Evolutionary conservation across 129 eudicot genomes (phyloP).

Genomic region (Artemisia tridentata): DNA sequence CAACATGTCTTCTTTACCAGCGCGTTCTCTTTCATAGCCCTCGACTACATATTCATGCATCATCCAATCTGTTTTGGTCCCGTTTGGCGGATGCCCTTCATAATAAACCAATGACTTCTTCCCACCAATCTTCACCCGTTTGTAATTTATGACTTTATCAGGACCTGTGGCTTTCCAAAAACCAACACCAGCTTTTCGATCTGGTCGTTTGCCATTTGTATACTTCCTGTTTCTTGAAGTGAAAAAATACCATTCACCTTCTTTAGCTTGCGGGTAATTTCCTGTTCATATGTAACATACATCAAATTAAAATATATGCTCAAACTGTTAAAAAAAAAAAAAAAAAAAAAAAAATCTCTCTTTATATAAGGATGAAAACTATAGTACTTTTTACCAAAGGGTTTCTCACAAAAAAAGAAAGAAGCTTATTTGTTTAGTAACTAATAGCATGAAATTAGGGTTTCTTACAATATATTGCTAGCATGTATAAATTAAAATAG

Average conservation of each 20-base stretch:
- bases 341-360: too few relatives aligned
- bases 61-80: slow-evolving; percentile 26
- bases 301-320: background rate
- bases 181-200: slow-evolving; percentile 24
- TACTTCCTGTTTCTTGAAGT: slow-evolving; percentile 28
- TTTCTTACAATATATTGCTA: too few relatives aligned
- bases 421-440: too few relatives aligned
- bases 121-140: slow-evolving; percentile 8
- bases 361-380: too few relatives aligned
- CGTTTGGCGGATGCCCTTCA: slow-evolving; percentile 10
- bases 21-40: background rate
- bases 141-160: slow-evolving; percentile 5
- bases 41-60: slow-evolving; percentile 32
- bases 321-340: too few relatives aligned
- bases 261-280: slow-evolving; percentile 7
- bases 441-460: too few relatives aligned
- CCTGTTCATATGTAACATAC: background rate
- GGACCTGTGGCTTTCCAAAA: slow-evolving; percentile 38
- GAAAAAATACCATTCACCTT: slow-evolving; percentile 34
- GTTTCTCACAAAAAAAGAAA: too few relatives aligned
- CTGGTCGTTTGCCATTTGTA: slow-evolving; percentile 23
- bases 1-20: background rate
- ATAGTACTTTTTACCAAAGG: too few relatives aligned
- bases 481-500: too few relatives aligned
- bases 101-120: slow-evolving; percentile 22